Evolutionary conservation across 768 basidiomycete species (phyloP).

Genomic region (Trametes maxima): DNA sequence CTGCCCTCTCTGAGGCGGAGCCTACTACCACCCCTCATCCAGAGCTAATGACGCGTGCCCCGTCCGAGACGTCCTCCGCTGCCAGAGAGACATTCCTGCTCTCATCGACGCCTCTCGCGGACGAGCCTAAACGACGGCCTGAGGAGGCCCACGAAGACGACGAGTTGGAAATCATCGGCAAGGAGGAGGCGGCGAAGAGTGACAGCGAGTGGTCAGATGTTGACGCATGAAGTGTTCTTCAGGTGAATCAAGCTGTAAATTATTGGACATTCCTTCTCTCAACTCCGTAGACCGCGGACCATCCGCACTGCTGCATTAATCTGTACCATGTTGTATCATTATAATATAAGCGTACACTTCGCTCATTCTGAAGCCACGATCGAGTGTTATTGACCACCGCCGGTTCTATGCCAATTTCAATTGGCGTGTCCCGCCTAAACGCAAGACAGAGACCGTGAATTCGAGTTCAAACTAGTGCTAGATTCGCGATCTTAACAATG

Average conservation of each 20-base stretch:
- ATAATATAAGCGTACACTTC: no score
- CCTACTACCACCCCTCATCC: not conserved
- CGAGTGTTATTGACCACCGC: no score
- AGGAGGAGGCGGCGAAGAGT: constrained; percentile 15
- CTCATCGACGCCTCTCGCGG: constrained; percentile 17
- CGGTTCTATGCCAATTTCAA: no score
- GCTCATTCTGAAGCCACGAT: no score
- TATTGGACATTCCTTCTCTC: not conserved
- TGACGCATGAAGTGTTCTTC: not conserved
- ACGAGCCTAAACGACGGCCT: not conserved
- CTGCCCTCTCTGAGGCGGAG: not conserved
- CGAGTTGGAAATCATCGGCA: constrained; percentile 17
- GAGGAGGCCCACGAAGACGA: not conserved
- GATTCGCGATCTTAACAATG: no score
- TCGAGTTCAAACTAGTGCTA: no score
- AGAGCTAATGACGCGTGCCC: constrained; percentile 3
- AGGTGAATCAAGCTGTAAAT: not conserved
- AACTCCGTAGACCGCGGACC: not conserved
- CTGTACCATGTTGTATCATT: no score
- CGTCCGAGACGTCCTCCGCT: not conserved
- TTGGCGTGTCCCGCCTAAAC: no score
- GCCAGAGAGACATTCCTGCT: constrained; percentile 17
- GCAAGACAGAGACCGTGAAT: no score
- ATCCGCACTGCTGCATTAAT: no score
- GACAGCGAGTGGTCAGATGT: constrained; percentile 24